Conservation (phyloP, 2,329 filamentous ascomycete genomes). For the Berkeleyomyces rouxiae region DNA sequence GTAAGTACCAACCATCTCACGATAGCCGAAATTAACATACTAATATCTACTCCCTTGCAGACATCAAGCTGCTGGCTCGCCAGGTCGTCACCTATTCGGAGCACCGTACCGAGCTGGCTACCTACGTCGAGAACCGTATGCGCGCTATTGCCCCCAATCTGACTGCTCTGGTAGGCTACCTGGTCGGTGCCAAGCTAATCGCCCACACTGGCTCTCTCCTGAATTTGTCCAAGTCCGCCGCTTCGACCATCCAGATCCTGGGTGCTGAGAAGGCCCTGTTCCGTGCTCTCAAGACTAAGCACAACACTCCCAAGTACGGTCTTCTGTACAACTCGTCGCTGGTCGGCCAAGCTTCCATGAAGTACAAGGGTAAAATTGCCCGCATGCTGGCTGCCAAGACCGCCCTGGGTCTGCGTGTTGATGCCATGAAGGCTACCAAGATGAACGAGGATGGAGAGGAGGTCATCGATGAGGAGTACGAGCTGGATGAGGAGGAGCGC, state of each 20-base stretch:
- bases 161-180: conserved; percentile 78
- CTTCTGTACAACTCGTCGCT: conserved; percentile 83
- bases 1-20: neutral
- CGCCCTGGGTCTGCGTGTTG: conserved; percentile 80
- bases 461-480: conserved; percentile 41
- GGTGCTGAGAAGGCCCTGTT: conserved; percentile 98
- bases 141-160: conserved; percentile 91
- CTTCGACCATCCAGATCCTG: conserved; percentile 92
- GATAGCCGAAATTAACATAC: neutral
- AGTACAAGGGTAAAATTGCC: conserved; percentile 99
- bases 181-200: conserved; percentile 88
- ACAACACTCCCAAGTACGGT: conserved; percentile 97
- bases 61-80: conserved; percentile 80
- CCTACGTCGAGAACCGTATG: conserved; percentile 86
- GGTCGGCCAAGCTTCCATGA: conserved; percentile 90
- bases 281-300: conserved; percentile 96
- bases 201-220: conserved; percentile 87
- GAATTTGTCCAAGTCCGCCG: conserved; percentile 86
- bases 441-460: conserved; percentile 50
- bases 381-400: conserved; percentile 91
- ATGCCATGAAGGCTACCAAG: conserved; percentile 54
- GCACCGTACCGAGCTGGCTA: conserved; percentile 73
- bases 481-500: conserved; percentile 77
- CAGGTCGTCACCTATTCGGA: conserved; percentile 87
- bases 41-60: neutral